Percentiles rank a stretch among this genome's conserved stretches.
Evolutionary conservation across 169 alveolate species (phyloP).

Genomic region (Plasmodium sp.): DNA sequence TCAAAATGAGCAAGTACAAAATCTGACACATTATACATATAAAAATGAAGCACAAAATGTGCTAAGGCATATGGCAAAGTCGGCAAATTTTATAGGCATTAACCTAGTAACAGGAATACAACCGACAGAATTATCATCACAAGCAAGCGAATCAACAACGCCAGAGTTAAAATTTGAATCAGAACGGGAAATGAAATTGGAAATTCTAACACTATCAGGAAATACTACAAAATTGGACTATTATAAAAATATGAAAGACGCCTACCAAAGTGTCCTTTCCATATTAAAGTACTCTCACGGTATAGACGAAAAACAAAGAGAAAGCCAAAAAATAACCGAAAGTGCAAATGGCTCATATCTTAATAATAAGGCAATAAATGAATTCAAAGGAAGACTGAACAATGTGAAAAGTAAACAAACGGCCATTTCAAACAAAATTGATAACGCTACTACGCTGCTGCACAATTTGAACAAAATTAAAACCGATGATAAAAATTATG

Average conservation of each 20-base stretch:
- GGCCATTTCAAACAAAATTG: neutral
- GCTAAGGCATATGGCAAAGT: neutral
- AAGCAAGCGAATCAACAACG: neutral
- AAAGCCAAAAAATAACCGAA: neutral
- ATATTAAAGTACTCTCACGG: neutral
- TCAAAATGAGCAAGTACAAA: neutral
- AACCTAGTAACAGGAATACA: neutral
- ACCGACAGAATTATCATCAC: neutral
- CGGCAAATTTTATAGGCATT: conserved; percentile 11
- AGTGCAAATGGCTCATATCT: neutral
- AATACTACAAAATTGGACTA: neutral
- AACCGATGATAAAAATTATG: neutral
- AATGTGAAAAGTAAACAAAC: neutral
- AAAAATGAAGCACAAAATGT: conserved; percentile 6
- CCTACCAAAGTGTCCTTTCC: neutral
- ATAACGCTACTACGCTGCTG: neutral
- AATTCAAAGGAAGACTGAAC: neutral
- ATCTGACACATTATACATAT: neutral
- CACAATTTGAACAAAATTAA: neutral
- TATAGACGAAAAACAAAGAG: neutral
- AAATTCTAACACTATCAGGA: neutral
- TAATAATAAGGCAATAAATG: neutral
- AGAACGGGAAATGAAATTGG: neutral
- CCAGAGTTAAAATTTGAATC: neutral
- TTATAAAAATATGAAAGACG: neutral